phyloP scores from a whole-genome alignment of 1,284 basidiomycete genomes.

The Microbotryum saponariae region DNA sequence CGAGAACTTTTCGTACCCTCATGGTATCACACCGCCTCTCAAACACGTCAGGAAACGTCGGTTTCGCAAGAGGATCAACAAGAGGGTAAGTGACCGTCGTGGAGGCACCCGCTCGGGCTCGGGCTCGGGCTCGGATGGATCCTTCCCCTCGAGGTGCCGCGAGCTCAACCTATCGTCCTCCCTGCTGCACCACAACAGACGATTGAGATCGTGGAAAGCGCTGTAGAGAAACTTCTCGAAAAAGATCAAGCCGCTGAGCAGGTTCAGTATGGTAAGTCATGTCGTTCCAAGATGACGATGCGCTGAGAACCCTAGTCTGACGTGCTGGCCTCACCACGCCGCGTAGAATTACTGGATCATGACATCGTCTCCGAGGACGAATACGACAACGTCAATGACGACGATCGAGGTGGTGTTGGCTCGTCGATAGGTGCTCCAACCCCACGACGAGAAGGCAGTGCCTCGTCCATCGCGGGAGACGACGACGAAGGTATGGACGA shows the following conservation, averaged over 20 bases:
- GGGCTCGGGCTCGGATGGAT: too few species aligned
- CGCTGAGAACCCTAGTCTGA: too few species aligned
- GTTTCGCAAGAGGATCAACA: constrained; percentile 82
- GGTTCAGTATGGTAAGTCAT: constrained; percentile 59
- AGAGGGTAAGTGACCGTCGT: constrained; percentile 51
- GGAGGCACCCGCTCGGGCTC: not conserved
- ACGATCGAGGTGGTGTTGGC: constrained; percentile 1
- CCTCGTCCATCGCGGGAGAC: constrained; percentile 28
- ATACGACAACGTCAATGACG: constrained; percentile 19
- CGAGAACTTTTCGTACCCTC: constrained; percentile 95
- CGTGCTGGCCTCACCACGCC: too few species aligned
- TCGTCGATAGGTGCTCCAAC: constrained; percentile 26
- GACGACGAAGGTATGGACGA: constrained; percentile 46
- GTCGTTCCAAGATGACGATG: not conserved
- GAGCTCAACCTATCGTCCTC: not conserved
- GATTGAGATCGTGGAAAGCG: constrained; percentile 94
- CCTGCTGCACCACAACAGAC: constrained; percentile 48
- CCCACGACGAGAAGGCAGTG: constrained; percentile 19
- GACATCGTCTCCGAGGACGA: constrained; percentile 36
- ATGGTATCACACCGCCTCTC: constrained; percentile 90
- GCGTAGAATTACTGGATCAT: constrained; percentile 27
- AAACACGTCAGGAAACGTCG: constrained; percentile 84
- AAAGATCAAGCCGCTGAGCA: constrained; percentile 74
- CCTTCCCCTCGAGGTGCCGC: not conserved
- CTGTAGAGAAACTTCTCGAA: constrained; percentile 83